Base-by-base conservation (phyloP, 352 stramenopile genomes). In the Phytopythium sindhum region DNA sequence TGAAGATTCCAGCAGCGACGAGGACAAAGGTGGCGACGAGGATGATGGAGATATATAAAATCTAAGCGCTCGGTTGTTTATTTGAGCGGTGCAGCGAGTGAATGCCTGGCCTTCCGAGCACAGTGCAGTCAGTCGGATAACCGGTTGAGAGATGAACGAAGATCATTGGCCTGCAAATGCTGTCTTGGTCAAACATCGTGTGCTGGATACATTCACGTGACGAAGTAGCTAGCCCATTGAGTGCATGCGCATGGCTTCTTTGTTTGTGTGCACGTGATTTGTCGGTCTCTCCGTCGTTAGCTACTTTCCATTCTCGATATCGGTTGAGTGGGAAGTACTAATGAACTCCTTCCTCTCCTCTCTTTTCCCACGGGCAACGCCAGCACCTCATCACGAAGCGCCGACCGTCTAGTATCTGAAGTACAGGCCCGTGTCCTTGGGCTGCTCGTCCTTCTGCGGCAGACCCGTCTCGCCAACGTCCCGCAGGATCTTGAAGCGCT, bases 391-490 rank as follows among this genome's bases (percentile, higher is more conserved):
- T 28, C 45, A 15, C 21, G n/a, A 29, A 33, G 24, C 7, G 26
- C 52, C 29, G 66, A 59, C 63, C 55, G 57, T 86, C 82, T 96
- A 96, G 81, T 96, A 96, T 78, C 84, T 89, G 78, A 96, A 96
- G 75, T 89, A 96, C 58, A 96, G 65, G 39, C 88, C 88, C 24
- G 77, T 89, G 71, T 96, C 84, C 70, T 91, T 81, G 29, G 85
- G 82, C 54, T 88, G 70, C 23, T 84, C 70, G 12, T 84, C 66
- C 68, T 86, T 87, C 73, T 91, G 81, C 19, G 81, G 80, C 63
- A 96, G 65, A 19, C 88, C 88, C 0, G 84, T 81, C 78, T 93
- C 86, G 59, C 88, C 88, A 31, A 96, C 82, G 50, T 93, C 78
- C 56, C 82, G 73, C 69, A 94, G 62, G 51, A 86, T 92, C 75